Conservation (phyloP, 768 basidiomycete genomes). For the Lentinula lateritia region DNA sequence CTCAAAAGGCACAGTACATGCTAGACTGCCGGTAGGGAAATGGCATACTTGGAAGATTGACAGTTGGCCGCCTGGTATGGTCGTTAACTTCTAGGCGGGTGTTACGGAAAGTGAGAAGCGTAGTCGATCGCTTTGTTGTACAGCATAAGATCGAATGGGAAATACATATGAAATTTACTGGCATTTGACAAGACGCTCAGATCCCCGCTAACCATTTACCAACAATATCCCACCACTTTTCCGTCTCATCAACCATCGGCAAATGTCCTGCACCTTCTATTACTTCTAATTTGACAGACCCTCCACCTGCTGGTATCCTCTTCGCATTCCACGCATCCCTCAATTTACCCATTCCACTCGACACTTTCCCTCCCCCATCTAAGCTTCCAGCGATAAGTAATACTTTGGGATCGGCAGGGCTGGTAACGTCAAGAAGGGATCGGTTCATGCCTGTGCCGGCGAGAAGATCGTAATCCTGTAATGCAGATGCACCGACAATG, state of each 20-base stretch:
- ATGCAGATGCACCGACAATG: constrained; percentile 37
- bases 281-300: constrained; percentile 24
- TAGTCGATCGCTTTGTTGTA: too few relatives aligned
- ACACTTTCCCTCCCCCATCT: constrained; percentile 45
- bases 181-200: background rate
- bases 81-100: too few relatives aligned
- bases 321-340: constrained; percentile 26
- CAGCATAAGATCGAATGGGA: too few relatives aligned
- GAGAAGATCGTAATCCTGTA: constrained; percentile 39
- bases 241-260: constrained; percentile 48
- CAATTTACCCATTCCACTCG: constrained; percentile 29
- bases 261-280: constrained; percentile 40
- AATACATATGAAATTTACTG: too few relatives aligned
- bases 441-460: constrained; percentile 10
- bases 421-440: background rate
- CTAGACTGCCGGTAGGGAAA: too few relatives aligned
- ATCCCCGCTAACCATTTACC: constrained; percentile 2
- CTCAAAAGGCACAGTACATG: too few relatives aligned
- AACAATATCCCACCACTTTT: constrained; percentile 32
- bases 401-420: background rate
- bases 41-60: too few relatives aligned
- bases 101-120: too few relatives aligned
- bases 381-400: constrained; percentile 42
- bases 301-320: constrained; percentile 8
- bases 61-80: too few relatives aligned